Evolutionary conservation across 2,329 filamentous ascomycete species (phyloP), one percentile per base, ranked within the genome.

Genomic region (Furcasterigmium sp.): DNA sequence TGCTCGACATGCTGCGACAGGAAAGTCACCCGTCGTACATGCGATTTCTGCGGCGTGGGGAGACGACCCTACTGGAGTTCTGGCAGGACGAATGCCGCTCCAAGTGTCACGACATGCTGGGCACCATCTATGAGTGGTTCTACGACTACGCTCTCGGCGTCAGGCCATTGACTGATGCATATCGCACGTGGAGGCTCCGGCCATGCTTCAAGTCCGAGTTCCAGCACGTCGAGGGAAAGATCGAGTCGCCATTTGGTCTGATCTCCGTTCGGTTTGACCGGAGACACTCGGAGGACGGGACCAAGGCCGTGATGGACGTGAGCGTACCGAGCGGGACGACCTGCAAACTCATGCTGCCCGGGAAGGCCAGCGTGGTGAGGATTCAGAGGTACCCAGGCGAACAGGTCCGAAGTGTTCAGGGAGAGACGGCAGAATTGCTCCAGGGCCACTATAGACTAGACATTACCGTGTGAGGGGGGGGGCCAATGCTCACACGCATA

Each of bases 61-160:
- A 72, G 47, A 69, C 67, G 3, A 69, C 61, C 1, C 52, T 69
- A 3, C 54, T 63, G 10, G 67, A 69, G 47, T 70, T 70, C 40
- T 70, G 65, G 66, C 65, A 69, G 48, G 63, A 68, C 37, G 60
- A 60, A 8, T 69, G 65, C 51, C 56, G 66, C 17, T 63, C 58
- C 14, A 70, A 70, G 49, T 69, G 68, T 37, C 69, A 73, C 48
- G 69, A 72, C 48, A 70, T 73, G 67, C 56, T 72, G 7, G 69
- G 69, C 0, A 70, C 65, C 1, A 69, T 72, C 25, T 70, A 71
- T 35, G 68, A 72, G 48, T 72, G 68, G 69, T 69, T 70, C 41
- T 73, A 72, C 37, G 58, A 58, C 20, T 62, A 60, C 0, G 62
- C 66, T 3, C 44, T 71, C 15, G 68, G 66, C 0, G 48, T 70